Evolutionary conservation across 1,284 basidiomycete species (phyloP), one percentile per base, ranked within the genome.

Genomic region (Naganishia albida): DNA sequence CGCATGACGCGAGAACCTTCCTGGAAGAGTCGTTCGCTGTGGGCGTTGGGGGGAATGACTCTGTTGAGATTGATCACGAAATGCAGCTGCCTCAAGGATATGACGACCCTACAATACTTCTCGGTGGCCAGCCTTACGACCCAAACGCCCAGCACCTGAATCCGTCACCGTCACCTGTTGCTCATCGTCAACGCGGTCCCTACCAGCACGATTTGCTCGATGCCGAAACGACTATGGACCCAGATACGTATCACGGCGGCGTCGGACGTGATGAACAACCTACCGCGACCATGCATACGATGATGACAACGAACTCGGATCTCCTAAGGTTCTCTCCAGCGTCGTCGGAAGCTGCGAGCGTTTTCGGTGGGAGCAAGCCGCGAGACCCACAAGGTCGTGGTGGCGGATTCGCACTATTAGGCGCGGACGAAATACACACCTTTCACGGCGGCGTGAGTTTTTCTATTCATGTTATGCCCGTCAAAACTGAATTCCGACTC

Each of bases 381-480:
- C 59, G 52, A 65, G 62, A 44, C 64, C 30, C 63, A 56, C 43
- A 52, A 38, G 34, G 40, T 66, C 51, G 67, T 65, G 40, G 51
- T 54, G 46, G 30, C 56, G 64, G 39, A 55, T 77, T 75, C 50
- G 68, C 70, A 2, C 57, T 79, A 34, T 72, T 75, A 66, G 72
- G 72, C 44, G 71, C 70, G 52, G 79, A 79, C 48, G 79, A 80
- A 65, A 79, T 80, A 74, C 49, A 74, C 51, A 80, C 79, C 6
- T 78, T 73, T 50, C 72, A 76, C 64, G 76, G 77, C 28, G 78
- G 78, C 2, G 67, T 68, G 44, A 62, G 67, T 68, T 12, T 20
- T 38, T 26, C 46, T 18, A 26, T 2, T 26, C 26, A 26, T n/a
- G 20, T 7, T 39, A 2, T 16, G 10, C 4, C 12, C 13, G 3